Conservation (phyloP, 352 stramenopile species). For the Pythium diclinum region DNA sequence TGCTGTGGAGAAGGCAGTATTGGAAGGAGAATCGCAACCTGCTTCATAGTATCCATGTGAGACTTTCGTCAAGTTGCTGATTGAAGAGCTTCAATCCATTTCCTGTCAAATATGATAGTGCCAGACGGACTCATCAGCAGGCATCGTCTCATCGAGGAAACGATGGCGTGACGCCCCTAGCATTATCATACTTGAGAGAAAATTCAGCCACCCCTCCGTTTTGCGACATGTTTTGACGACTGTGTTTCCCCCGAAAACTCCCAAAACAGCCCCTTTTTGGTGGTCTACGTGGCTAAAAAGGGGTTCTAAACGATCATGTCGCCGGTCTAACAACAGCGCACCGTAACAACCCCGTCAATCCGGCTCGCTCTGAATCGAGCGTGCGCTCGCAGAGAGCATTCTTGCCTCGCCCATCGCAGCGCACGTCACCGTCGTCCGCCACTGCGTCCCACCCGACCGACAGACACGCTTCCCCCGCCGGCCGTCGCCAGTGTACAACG, state of each 20-base stretch:
- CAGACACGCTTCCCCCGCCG: background rate
- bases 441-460: background rate
- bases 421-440: background rate
- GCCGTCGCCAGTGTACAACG: background rate
- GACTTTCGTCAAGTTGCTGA: background rate
- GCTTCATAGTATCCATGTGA: background rate
- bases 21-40: background rate
- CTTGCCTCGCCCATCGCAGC: background rate
- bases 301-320: too few species aligned
- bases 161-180: background rate
- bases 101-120: constrained; percentile 8
- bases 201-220: background rate
- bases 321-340: constrained; percentile 2
- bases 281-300: background rate
- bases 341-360: background rate
- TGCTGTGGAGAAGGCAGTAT: background rate
- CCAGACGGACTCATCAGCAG: background rate
- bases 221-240: constrained; percentile 14
- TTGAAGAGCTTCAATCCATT: constrained; percentile 4
- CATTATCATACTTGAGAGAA: constrained; percentile 6
- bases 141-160: background rate
- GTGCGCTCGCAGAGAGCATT: constrained; percentile 3
- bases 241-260: background rate
- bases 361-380: constrained; percentile 7
- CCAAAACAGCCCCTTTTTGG: background rate